phyloP scores from a whole-genome alignment of 225 moss, liverwort and hornwort genomes.

The Climacium dendroides region DNA sequence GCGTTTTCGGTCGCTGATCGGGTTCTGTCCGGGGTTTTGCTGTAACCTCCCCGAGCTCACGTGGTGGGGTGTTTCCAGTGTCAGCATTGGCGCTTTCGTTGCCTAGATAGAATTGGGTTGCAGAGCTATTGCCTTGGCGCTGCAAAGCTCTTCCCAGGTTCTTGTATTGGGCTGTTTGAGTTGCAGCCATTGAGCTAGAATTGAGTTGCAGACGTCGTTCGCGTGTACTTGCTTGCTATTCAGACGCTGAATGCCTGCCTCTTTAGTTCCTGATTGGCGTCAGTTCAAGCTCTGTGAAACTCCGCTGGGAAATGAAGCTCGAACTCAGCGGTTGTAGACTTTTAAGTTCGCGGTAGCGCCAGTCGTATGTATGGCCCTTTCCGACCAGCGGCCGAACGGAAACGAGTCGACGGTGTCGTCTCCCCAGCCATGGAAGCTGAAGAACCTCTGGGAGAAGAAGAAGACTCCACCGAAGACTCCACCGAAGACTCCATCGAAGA shows the following conservation, averaged over 20 bases:
- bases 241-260: neutral
- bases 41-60: neutral
- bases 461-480: neutral
- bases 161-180: neutral
- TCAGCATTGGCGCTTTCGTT: neutral
- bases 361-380: conserved; percentile 5
- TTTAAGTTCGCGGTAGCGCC: neutral
- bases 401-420: neutral
- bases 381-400: neutral
- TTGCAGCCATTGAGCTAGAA: neutral
- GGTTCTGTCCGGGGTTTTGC: neutral
- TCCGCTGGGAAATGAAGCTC: neutral
- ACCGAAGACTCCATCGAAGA: neutral
- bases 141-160: neutral
- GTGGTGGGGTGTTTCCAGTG: neutral
- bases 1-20: neutral
- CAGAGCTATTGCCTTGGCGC: neutral
- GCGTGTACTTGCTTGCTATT: neutral
- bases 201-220: neutral
- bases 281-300: neutral
- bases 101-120: neutral
- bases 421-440: conserved; percentile 1
- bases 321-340: neutral
- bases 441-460: conserved; percentile 25
- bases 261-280: neutral